Percentiles rank a stretch among this genome's conserved stretches.
Conservation (phyloP, 1,139 yeast genomes). For the Ogataea hybrid region DNA sequence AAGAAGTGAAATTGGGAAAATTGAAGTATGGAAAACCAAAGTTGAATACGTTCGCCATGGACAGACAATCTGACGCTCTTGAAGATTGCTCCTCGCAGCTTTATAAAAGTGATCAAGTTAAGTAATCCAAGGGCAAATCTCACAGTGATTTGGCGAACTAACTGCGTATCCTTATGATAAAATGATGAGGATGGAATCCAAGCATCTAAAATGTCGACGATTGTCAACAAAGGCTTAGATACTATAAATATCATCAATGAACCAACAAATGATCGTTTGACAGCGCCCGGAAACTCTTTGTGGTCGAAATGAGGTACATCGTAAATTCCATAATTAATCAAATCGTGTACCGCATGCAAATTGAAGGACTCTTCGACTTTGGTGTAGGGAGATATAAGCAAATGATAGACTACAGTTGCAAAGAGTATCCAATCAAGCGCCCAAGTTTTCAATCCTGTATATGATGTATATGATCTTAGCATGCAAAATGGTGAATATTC, state of each 20-base stretch:
- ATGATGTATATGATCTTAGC: too few relatives aligned
- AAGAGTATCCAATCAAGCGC: slow-evolving; percentile 23
- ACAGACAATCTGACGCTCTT: neutral
- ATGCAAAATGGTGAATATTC: too few relatives aligned
- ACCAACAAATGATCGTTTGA: slow-evolving; percentile 84
- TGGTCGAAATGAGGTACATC: slow-evolving; percentile 65
- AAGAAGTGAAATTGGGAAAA: slow-evolving; percentile 75
- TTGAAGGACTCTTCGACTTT: slow-evolving; percentile 96
- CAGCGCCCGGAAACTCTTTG: slow-evolving; percentile 77
- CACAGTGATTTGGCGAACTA: slow-evolving; percentile 41
- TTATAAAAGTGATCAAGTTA: slow-evolving; percentile 31
- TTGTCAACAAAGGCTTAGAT: slow-evolving; percentile 9
- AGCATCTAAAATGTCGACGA: neutral
- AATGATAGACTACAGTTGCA: slow-evolving; percentile 40
- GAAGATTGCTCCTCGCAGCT: too few relatives aligned
- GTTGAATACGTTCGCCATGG: slow-evolving; percentile 34
- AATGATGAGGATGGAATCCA: slow-evolving; percentile 8
- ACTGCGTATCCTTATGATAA: slow-evolving; percentile 14
- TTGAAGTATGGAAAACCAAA: slow-evolving; percentile 60
- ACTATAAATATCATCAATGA: slow-evolving; percentile 51
- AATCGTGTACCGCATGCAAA: slow-evolving; percentile 85
- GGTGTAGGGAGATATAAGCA: slow-evolving; percentile 70
- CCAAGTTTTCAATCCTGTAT: too few relatives aligned
- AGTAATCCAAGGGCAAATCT: slow-evolving; percentile 54
- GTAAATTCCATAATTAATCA: slow-evolving; percentile 59